Percentiles rank a stretch among this genome's conserved stretches.
phyloP scores from a whole-genome alignment of 2,329 filamentous ascomycete species.

The Penicillium occitanis region DNA sequence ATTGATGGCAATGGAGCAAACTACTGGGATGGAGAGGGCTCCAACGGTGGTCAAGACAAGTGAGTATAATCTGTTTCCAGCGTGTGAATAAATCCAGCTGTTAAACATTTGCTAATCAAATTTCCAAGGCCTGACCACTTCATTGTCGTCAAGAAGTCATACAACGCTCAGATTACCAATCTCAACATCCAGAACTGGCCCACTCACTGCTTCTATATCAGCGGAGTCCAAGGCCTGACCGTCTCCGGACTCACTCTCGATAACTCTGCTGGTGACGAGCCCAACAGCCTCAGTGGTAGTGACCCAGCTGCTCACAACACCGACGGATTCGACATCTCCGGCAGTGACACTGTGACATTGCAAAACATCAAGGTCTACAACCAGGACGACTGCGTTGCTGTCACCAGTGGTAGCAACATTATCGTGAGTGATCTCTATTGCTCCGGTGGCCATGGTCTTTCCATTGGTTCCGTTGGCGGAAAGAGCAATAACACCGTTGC shows the following conservation, averaged over 20 bases:
- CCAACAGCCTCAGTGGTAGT: conserved; percentile 28
- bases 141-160: conserved; percentile 7
- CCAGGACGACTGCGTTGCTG: conserved; percentile 61
- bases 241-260: conserved; percentile 57
- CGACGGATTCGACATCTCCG: conserved; percentile 59
- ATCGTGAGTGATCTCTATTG: conserved; percentile 48
- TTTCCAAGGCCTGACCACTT: conserved; percentile 34
- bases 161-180: conserved; percentile 30
- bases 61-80: background rate
- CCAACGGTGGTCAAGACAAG: conserved; percentile 58
- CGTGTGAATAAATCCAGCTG: background rate
- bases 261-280: conserved; percentile 54
- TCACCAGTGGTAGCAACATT: conserved; percentile 29
- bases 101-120: background rate
- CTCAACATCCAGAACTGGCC: conserved; percentile 37
- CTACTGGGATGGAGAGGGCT: conserved; percentile 63
- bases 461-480: conserved; percentile 60
- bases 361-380: conserved; percentile 56
- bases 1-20: conserved; percentile 58
- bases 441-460: conserved; percentile 58
- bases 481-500: conserved; percentile 56
- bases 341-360: conserved; percentile 52
- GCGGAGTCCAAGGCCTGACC: conserved; percentile 50
- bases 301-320: conserved; percentile 51
- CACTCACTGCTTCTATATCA: conserved; percentile 37